Evolutionary conservation across 2,329 filamentous ascomycete species (phyloP), one percentile per base, ranked within the genome.

Genomic region (Alternaria metachromatica): DNA sequence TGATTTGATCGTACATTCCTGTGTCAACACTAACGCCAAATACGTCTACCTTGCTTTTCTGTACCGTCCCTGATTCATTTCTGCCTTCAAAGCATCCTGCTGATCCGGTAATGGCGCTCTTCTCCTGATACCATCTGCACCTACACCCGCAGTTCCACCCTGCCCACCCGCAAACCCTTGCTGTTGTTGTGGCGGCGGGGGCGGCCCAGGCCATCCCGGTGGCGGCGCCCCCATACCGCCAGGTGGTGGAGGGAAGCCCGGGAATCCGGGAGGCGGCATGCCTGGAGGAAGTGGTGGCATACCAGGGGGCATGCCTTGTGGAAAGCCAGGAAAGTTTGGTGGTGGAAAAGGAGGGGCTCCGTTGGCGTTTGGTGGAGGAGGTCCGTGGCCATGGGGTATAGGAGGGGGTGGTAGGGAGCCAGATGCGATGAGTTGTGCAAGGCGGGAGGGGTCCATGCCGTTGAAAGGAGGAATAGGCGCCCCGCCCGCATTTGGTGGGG

Each of bases 21-120:
- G 18, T 57, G 43, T 20, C 41, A 46, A 56, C 41, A 3, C 41
- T n/a, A 15, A 15, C 11, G 10, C 18, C 25, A 25, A 41, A 41
- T 20, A 46, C 44, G 21, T 41, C 49, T 62, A 74, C 58, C 72
- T 66, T 11, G 71, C 63, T 61, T 74, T 75, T 56, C 82, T 77
- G 72, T 83, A 87, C 68, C 84, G 80, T 11, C 85, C 85, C 66
- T 83, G 82, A 66, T 86, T 87, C 84, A 95, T 93, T 80, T 95
- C 92, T 78, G 90, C 88, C 70, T 90, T 87, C 71, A 96, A 81
- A 71, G 92, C 94, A 77, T 96, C 93, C 75, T 92, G 89, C 80
- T 96, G 93, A 76, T 92, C 94, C 0, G 93, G 93, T 46, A 97
- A 81, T 9, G 92, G 93, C 6, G 87, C 92, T 64, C 90, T 82